Percentiles rank a stretch among this genome's conserved stretches.
These are phyloP conservation scores for Beauveria bassiana DNA, from an alignment of 2,329 filamentous ascomycete species.

Conservation along the genomic window DNA sequence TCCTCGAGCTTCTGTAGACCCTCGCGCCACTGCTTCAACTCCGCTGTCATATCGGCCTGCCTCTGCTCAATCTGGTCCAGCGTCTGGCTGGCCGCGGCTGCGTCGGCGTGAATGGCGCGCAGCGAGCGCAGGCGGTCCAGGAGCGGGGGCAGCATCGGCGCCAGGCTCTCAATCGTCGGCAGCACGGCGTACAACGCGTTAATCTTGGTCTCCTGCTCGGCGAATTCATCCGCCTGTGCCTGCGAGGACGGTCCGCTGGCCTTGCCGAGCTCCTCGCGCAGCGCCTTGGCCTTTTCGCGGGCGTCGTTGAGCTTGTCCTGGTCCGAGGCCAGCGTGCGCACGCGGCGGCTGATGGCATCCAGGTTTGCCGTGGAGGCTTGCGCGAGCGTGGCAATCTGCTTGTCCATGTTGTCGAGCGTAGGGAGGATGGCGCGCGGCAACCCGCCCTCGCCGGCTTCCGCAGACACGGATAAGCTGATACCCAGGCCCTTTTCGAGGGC, in stretches of 20 bases:
- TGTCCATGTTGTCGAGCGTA: constrained; percentile 71
- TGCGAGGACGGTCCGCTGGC: constrained; percentile 25
- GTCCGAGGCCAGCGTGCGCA: constrained; percentile 63
- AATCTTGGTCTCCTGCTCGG: constrained; percentile 76
- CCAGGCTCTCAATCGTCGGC: constrained; percentile 77
- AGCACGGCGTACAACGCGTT: constrained; percentile 86
- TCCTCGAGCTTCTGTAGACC: constrained; percentile 72
- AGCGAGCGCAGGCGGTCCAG: constrained; percentile 80
- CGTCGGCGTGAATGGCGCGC: constrained; percentile 76
- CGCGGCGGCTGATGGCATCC: constrained; percentile 62
- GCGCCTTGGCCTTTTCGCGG: constrained; percentile 52
- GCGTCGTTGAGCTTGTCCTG: constrained; percentile 64
- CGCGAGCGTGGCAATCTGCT: constrained; percentile 68
- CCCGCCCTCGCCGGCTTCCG: constrained; percentile 51
- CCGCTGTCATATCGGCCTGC: constrained; percentile 73
- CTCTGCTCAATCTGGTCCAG: constrained; percentile 69
- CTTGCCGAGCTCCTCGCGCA: constrained; percentile 50
- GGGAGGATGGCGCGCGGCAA: constrained; percentile 67
- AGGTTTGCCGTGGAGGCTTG: constrained; percentile 65
- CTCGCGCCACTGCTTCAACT: constrained; percentile 80
- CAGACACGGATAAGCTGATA: constrained; percentile 60
- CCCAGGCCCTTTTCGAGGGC: constrained; percentile 76
- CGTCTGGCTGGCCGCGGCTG: constrained; percentile 70
- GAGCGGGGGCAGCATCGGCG: constrained; percentile 76
- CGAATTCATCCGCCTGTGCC: constrained; percentile 37